A percentile compares a stretch with the other conserved stretches of the same genome.
These are phyloP conservation scores for Fusarium sp. DNA, from an alignment of 2,329 filamentous ascomycete genomes.

Conservation along the genomic window DNA sequence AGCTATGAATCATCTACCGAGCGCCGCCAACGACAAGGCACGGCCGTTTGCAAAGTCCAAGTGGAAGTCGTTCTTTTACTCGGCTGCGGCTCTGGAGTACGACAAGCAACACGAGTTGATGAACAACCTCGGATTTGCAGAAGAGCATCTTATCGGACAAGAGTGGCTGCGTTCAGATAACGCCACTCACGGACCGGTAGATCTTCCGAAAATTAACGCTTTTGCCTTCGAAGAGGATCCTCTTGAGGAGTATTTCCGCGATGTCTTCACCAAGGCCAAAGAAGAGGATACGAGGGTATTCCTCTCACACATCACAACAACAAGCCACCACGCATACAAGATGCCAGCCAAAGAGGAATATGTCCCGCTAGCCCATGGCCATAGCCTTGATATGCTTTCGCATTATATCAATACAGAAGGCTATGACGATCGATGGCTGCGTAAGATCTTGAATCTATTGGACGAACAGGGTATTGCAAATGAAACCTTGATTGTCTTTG, in stretches of 20 bases:
- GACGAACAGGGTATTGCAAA: conserved; percentile 52
- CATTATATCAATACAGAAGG: conserved; percentile 52
- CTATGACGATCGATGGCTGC: conserved; percentile 52
- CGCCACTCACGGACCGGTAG: conserved; percentile 50
- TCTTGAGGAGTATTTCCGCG: conserved; percentile 52
- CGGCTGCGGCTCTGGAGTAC: conserved; percentile 51
- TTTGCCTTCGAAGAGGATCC: conserved; percentile 53
- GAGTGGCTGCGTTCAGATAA: conserved; percentile 50
- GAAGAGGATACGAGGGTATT: conserved; percentile 49
- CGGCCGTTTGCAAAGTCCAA: conserved; percentile 36
- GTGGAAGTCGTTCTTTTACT: conserved; percentile 53
- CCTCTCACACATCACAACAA: conserved; percentile 24
- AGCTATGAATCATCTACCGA: conserved; percentile 49
- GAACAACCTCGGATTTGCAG: conserved; percentile 49
- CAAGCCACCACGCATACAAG: conserved; percentile 52
- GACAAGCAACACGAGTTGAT: conserved; percentile 54
- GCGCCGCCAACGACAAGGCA: not conserved
- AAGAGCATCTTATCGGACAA: conserved; percentile 46
- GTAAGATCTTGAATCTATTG: conserved; percentile 49
- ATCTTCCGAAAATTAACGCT: conserved; percentile 52
- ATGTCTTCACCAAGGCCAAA: conserved; percentile 50
- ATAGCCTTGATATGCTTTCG: conserved; percentile 48
- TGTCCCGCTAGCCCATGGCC: conserved; percentile 41
- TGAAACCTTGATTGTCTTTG: conserved; percentile 52
- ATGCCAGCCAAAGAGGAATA: conserved; percentile 49